These are phyloP conservation scores for Papilionanthe hybrid DNA, from an alignment of 116 monocot genomes.

Conservation along the genomic window DNA sequence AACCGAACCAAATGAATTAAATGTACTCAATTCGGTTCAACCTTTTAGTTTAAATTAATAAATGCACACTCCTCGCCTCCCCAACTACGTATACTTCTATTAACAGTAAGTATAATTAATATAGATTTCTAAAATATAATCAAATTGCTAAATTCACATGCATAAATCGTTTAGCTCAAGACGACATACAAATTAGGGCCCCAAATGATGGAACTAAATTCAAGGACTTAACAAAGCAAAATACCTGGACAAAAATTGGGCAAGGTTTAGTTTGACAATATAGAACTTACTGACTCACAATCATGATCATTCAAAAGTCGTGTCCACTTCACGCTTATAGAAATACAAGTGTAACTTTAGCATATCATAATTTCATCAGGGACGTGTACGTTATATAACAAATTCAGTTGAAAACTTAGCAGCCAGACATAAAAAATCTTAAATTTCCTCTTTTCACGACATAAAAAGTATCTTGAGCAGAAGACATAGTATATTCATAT, in stretches of 20 bases:
- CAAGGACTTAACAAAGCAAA: not conserved
- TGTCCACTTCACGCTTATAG: not conserved
- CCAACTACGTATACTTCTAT: not conserved
- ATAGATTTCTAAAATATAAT: not conserved
- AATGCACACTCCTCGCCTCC: not conserved
- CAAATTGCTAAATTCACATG: not conserved
- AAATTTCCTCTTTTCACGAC: conserved; percentile 93
- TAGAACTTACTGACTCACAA: not conserved
- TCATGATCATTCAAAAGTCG: not conserved
- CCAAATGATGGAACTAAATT: not conserved
- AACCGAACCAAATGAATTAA: not conserved
- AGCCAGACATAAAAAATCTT: conserved; percentile 67
- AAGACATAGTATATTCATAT: conserved; percentile 41
- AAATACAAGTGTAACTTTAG: not conserved
- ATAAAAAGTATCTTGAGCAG: conserved; percentile 95
- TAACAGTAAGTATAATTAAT: not conserved
- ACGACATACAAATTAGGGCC: not conserved
- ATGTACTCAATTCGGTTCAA: not conserved
- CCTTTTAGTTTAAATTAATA: not conserved
- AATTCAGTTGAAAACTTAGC: conserved; percentile 10
- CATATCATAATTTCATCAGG: not conserved
- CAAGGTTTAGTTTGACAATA: not conserved
- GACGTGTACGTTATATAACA: not conserved
- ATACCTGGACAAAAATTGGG: not conserved
- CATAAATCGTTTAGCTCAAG: not conserved